phyloP scores from a whole-genome alignment of 306 rosid species.

The Argentina anserina region DNA sequence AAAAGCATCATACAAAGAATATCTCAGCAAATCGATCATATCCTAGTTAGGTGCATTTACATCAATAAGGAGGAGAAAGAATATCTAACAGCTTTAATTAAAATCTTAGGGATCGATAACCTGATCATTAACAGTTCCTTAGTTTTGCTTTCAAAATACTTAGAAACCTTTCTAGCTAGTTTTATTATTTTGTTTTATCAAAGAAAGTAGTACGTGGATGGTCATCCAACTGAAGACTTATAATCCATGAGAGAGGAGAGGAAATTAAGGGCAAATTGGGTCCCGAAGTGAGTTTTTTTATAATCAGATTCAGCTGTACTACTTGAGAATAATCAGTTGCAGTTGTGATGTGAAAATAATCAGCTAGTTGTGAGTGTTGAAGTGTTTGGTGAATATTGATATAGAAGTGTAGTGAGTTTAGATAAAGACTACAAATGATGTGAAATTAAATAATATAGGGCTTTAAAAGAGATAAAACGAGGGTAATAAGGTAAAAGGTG shows the following conservation, averaged over 20 bases:
- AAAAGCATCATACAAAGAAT: neutral
- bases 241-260: no score
- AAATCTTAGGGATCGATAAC: conserved; percentile 14
- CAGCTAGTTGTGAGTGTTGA: no score
- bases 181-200: neutral
- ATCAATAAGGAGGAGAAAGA: neutral
- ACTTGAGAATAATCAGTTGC: no score
- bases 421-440: no score
- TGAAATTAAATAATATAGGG: no score
- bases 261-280: no score
- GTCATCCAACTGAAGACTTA: neutral
- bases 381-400: no score
- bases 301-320: no score
- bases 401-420: no score
- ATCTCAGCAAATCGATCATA: neutral
- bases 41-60: conserved; percentile 23
- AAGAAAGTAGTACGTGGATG: neutral
- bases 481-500: no score
- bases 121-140: neutral
- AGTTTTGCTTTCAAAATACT: neutral
- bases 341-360: no score
- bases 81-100: conserved; percentile 17
- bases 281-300: no score
- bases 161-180: neutral
- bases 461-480: neutral